Percentiles rank a stretch among this genome's conserved stretches.
Evolutionary conservation across 495 filamentous ascomycete species (phyloP).

Genomic region (Astrothelium macrocarpum): DNA sequence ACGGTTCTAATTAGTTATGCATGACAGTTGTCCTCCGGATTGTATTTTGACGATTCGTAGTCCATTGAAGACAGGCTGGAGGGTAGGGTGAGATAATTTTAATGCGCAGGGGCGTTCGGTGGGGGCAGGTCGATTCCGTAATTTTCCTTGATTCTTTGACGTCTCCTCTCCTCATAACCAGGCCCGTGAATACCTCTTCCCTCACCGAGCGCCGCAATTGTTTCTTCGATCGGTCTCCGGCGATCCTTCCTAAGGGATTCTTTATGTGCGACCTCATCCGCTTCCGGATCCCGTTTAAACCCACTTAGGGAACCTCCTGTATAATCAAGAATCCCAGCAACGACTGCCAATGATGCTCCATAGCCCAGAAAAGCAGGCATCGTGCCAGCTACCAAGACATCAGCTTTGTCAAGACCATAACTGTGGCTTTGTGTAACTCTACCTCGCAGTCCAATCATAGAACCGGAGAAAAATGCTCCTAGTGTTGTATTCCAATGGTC

Average conservation of each 20-base stretch:
- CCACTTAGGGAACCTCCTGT: slow-evolving; percentile 59
- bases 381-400: slow-evolving; percentile 48
- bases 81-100: no score
- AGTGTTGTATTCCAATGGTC: slow-evolving; percentile 60
- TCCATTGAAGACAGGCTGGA: no score
- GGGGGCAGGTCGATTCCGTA: slow-evolving; percentile 72
- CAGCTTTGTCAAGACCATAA: neutral
- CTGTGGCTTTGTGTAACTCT: neutral
- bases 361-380: slow-evolving; percentile 73
- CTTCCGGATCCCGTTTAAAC: slow-evolving; percentile 44
- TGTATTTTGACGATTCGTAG: no score
- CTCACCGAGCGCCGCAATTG: slow-evolving; percentile 74
- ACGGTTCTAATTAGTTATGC: neutral
- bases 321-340: slow-evolving; percentile 63
- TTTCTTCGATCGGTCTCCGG: slow-evolving; percentile 71
- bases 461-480: slow-evolving; percentile 63
- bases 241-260: slow-evolving; percentile 63
- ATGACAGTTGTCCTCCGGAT: no score
- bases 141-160: slow-evolving; percentile 72
- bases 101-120: neutral
- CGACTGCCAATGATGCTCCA: slow-evolving; percentile 53
- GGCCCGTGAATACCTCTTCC: slow-evolving; percentile 82
- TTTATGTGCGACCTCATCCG: slow-evolving; percentile 76
- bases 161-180: slow-evolving; percentile 79
- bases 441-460: slow-evolving; percentile 59